Evolutionary conservation across 1,284 basidiomycete species (phyloP), one percentile per base, ranked within the genome.

Genomic region (Cryptococcus sp.): DNA sequence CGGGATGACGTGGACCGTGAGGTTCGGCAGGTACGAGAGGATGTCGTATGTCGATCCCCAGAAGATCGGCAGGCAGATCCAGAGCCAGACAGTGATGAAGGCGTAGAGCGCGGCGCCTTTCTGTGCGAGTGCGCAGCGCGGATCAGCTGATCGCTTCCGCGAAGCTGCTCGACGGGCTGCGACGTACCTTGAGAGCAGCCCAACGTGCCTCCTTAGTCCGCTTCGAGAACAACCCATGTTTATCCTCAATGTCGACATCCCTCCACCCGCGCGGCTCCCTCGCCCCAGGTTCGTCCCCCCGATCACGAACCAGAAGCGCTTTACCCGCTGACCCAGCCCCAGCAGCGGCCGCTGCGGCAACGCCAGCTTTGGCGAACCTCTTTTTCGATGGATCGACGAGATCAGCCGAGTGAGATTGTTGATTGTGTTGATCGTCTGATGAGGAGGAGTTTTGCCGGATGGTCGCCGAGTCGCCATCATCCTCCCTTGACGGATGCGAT

Each of bases 11-110:
- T 70, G 57, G 38, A 74, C 60, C 2, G 60, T 69, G 19, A 75
- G 57, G 20, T 56, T 56, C 19, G 59, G 59, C 35, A 76, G 56
- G 47, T 67, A 65, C 17, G 48, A 42, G 3, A 64, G 48, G 31
- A 74, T 62, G 7, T 58, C 42, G 54, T 71, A 76, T 5, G 65
- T 68, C n/a, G 72, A 74, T 16, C 70, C 74, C 73, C 73, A 76
- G 61, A 76, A 76, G 35, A 76, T 68, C 15, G 69, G 64, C n/a
- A 76, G 60, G 41, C 65, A 71, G 42, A 67, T 58, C 72, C 72
- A 76, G 0, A 74, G 54, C 49, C 66, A 68, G 15, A 72, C 27
- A 2, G 70, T 69, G 56, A 75, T 66, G 50, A 72, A 54, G 13
- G 20, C 40, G 52, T 59, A 68, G 11, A 67, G n/a, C 44, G 58